A percentile compares a stretch with the other conserved stretches of the same genome.
These are phyloP conservation scores for Monilinia vaccinii-corymbosi DNA, from an alignment of 2,329 filamentous ascomycete species.

Conservation along the genomic window DNA sequence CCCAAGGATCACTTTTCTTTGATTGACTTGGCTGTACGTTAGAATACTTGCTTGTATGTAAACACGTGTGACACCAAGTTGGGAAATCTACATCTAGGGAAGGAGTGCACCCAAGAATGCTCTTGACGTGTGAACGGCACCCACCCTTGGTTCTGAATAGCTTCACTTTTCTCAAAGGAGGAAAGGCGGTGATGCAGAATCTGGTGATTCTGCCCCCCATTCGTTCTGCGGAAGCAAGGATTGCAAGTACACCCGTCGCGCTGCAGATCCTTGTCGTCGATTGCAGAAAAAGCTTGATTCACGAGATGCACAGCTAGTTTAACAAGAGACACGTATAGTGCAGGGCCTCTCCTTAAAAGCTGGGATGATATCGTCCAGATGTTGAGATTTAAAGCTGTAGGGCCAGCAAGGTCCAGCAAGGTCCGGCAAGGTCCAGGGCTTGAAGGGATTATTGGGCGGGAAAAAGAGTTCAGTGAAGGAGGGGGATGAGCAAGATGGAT, in stretches of 20 bases:
- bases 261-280: slow-evolving; percentile 3
- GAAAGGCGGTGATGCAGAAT: not conserved
- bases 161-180: not conserved
- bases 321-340: slow-evolving; percentile 4
- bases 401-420: slow-evolving; percentile 7
- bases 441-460: not conserved
- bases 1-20: not conserved
- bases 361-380: slow-evolving; percentile 6
- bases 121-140: too few species aligned
- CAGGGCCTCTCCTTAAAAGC: not conserved
- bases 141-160: slow-evolving; percentile 6
- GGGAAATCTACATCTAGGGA: not conserved
- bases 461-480: not conserved
- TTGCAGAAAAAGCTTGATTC: slow-evolving; percentile 9
- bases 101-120: not conserved
- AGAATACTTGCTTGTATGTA: not conserved
- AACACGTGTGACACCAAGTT: not conserved
- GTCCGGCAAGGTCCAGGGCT: slow-evolving; percentile 7
- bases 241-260: slow-evolving; percentile 4
- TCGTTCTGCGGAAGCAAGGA: slow-evolving; percentile 4
- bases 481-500: not conserved
- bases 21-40: not conserved
- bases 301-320: not conserved
- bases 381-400: not conserved
- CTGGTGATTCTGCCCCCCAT: not conserved